phyloP scores from a whole-genome alignment of 495 filamentous ascomycete species.

The Neurospora intermedia region DNA sequence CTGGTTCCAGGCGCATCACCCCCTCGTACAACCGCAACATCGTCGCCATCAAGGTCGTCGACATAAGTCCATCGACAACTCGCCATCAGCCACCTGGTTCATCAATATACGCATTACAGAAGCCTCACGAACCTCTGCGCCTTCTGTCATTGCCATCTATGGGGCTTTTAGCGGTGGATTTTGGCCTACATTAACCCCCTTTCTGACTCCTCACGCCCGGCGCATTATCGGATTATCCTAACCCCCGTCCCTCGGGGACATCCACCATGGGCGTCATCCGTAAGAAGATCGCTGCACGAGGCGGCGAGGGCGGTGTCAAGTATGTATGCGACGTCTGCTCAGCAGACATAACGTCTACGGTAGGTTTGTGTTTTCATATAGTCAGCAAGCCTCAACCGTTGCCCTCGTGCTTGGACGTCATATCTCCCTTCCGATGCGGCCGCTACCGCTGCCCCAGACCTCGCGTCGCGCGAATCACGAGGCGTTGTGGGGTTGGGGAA shows the following conservation, averaged over 20 bases:
- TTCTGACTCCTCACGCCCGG: constrained; percentile 8
- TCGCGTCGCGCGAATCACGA: constrained; percentile 4
- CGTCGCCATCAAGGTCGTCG: neutral
- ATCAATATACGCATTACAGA: constrained; percentile 18
- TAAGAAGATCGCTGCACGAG: constrained; percentile 84
- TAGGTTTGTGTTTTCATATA: constrained; percentile 34
- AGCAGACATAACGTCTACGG: constrained; percentile 88
- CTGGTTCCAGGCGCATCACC: neutral
- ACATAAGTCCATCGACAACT: constrained; percentile 13
- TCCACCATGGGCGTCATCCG: constrained; percentile 81
- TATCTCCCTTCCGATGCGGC: neutral
- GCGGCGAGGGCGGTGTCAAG: constrained; percentile 85
- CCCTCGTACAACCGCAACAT: constrained; percentile 9
- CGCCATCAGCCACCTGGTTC: constrained; percentile 3
- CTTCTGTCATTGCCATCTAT: constrained; percentile 1
- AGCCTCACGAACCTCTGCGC: neutral
- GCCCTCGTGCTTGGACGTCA: neutral
- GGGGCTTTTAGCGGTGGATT: constrained; percentile 7
- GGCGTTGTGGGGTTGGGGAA: constrained; percentile 8
- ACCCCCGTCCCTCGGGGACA: constrained; percentile 5
- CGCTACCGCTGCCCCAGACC: neutral
- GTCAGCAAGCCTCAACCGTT: neutral
- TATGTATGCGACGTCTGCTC: constrained; percentile 95
- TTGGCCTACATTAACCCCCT: constrained; percentile 3
- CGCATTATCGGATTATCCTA: constrained; percentile 8